A percentile compares a stretch with the other conserved stretches of the same genome.
These are phyloP conservation scores for Euphrasia arctica DNA, from an alignment of 305 asterid species.

Conservation along the genomic window DNA sequence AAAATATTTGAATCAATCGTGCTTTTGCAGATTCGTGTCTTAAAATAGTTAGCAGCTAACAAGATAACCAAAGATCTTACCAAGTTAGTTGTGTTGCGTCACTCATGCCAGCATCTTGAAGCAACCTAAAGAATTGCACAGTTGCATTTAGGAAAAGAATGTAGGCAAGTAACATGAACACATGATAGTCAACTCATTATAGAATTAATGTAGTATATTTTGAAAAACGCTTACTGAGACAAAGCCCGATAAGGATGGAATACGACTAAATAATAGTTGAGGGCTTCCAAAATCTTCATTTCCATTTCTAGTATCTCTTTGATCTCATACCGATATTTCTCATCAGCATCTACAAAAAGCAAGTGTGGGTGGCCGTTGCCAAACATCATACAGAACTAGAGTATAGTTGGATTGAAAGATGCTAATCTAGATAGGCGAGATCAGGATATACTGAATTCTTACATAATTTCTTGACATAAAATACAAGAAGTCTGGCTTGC, in stretches of 20 bases:
- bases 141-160: slow-evolving; percentile 10
- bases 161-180: neutral
- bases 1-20: neutral
- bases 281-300: slow-evolving; percentile 95
- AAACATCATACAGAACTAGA: slow-evolving; percentile 21
- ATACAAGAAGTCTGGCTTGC: slow-evolving; percentile 83
- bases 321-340: slow-evolving; percentile 72
- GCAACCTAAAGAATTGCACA: slow-evolving; percentile 53
- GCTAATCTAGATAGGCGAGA: neutral
- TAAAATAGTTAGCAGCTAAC: neutral
- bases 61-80: slow-evolving; percentile 34
- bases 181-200: neutral
- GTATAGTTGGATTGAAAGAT: slow-evolving; percentile 6
- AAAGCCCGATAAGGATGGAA: slow-evolving; percentile 88
- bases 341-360: slow-evolving; percentile 63
- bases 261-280: slow-evolving; percentile 80
- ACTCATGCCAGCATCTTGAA: slow-evolving; percentile 86
- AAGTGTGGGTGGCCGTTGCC: slow-evolving; percentile 20
- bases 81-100: slow-evolving; percentile 89
- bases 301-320: slow-evolving; percentile 97
- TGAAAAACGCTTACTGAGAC: slow-evolving; percentile 57
- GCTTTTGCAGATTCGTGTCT: neutral
- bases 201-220: slow-evolving; percentile 6
- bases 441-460: slow-evolving; percentile 17
- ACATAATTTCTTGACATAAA: slow-evolving; percentile 80